These are phyloP conservation scores for Ogataea degrootiae DNA, from an alignment of 805 yeast species.

Conservation along the genomic window DNA sequence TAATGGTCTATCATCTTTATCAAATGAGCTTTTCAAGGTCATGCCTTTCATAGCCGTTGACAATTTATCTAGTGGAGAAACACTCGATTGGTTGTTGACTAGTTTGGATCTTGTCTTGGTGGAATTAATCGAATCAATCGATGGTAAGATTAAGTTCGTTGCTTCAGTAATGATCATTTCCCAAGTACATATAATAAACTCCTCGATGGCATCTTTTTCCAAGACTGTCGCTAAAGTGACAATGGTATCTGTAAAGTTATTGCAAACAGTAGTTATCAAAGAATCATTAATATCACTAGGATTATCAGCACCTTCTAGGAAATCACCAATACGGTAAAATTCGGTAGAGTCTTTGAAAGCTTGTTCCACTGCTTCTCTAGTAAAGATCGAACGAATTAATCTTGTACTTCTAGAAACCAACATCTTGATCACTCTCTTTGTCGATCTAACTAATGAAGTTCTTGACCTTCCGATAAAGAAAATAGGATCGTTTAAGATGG, in stretches of 20 bases:
- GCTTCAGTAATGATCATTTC: not conserved
- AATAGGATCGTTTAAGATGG: slow-evolving; percentile 16
- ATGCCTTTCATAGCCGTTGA: not conserved
- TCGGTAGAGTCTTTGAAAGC: slow-evolving; percentile 3
- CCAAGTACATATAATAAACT: slow-evolving; percentile 1
- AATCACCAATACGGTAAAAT: slow-evolving; percentile 8
- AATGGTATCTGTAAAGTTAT: not conserved
- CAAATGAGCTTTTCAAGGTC: not conserved
- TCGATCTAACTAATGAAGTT: slow-evolving; percentile 7
- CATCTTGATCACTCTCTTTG: slow-evolving; percentile 10
- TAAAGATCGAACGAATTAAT: slow-evolving; percentile 6
- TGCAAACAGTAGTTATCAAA: slow-evolving; percentile 1
- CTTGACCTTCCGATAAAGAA: slow-evolving; percentile 16
- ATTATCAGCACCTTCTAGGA: slow-evolving; percentile 7
- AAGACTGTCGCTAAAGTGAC: not conserved
- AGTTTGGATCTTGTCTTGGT: not conserved
- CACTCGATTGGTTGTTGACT: not conserved
- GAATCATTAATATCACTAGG: slow-evolving; percentile 7
- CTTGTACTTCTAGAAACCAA: slow-evolving; percentile 10
- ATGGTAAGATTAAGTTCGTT: slow-evolving; percentile 1
- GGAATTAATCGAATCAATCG: slow-evolving; percentile 1
- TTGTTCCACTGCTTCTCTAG: slow-evolving; percentile 4
- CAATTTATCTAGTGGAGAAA: not conserved
- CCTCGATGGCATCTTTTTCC: slow-evolving; percentile 3
- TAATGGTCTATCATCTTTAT: not conserved